Conservation (phyloP, 2,329 filamentous ascomycete species). For the Colletotrichum abscissum region DNA sequence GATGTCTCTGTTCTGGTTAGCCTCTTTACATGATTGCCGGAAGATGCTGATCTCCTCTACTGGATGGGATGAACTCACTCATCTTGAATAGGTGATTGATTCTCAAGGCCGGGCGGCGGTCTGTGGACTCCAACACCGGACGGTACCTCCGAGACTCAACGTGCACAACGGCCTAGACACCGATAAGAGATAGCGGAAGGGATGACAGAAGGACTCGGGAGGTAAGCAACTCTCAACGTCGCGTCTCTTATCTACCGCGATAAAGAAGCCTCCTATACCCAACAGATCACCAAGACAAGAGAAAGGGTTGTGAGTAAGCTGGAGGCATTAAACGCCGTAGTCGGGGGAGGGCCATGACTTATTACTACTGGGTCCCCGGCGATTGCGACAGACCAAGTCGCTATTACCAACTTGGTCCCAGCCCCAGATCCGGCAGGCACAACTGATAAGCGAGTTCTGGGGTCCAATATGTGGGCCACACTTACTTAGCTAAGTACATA, state of each 20-base stretch:
- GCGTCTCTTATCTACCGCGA: not conserved
- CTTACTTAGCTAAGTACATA: too few relatives aligned
- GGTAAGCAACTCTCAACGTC: not conserved
- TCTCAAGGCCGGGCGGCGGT: conserved; percentile 5
- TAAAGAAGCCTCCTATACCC: not conserved
- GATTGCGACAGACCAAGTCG: conserved; percentile 26
- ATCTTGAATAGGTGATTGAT: conserved; percentile 5
- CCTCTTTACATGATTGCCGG: too few relatives aligned
- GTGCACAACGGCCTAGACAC: conserved; percentile 13
- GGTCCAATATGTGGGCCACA: not conserved
- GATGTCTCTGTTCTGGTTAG: conserved; percentile 5
- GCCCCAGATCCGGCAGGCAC: conserved; percentile 23
- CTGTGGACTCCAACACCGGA: conserved; percentile 18
- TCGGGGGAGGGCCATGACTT: conserved; percentile 32
- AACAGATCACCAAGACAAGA: not conserved
- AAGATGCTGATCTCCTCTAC: not conserved
- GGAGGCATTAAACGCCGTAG: conserved; percentile 19
- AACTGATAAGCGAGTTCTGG: conserved; percentile 31
- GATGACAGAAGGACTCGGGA: not conserved
- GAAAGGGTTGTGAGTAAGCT: not conserved
- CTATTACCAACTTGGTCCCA: conserved; percentile 22
- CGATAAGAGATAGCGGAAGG: conserved; percentile 18
- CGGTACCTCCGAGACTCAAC: conserved; percentile 23
- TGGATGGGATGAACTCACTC: conserved; percentile 35
- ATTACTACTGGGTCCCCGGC: conserved; percentile 28